Evolutionary conservation across 208 protist genomes (phyloP).

Genomic region (Leptomonas seymouri): DNA sequence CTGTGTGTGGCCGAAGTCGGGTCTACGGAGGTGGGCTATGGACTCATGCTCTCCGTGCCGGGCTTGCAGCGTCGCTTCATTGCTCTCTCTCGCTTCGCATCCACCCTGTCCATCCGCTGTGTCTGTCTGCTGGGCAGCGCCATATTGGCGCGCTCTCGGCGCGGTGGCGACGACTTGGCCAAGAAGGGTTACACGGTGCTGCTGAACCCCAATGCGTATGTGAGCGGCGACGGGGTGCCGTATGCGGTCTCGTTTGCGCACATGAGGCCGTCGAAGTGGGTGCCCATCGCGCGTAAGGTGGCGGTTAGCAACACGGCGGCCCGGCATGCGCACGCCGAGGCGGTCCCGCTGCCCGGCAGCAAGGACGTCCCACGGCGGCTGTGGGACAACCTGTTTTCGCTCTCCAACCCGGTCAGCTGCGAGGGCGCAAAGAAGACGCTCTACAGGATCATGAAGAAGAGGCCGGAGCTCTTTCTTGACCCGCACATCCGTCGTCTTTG

Average conservation of each 20-base stretch:
- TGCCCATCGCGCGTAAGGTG: constrained; percentile 49
- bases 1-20: constrained; percentile 71
- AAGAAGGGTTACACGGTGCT: constrained; percentile 55
- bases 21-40: constrained; percentile 78
- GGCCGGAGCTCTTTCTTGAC: constrained; percentile 70
- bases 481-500: constrained; percentile 55
- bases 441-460: constrained; percentile 72
- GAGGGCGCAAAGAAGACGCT: constrained; percentile 77
- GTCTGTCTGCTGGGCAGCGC: constrained; percentile 53
- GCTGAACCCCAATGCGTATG: constrained; percentile 80
- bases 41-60: constrained; percentile 51
- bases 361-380: constrained; percentile 51
- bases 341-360: constrained; percentile 12
- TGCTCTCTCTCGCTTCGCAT: constrained; percentile 68
- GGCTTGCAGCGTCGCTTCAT: constrained; percentile 63
- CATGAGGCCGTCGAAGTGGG: constrained; percentile 58
- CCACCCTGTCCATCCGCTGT: constrained; percentile 70
- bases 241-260: constrained; percentile 85
- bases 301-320: constrained; percentile 41
- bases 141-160: constrained; percentile 61
- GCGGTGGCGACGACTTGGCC: constrained; percentile 44
- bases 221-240: constrained; percentile 81
- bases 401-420: constrained; percentile 81
- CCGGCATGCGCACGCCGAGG: constrained; percentile 56
- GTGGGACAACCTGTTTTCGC: constrained; percentile 56